A percentile compares a stretch with the other conserved stretches of the same genome.
phyloP scores from a whole-genome alignment of 352 stramenopile genomes.

The Phytophthora cactorum region DNA sequence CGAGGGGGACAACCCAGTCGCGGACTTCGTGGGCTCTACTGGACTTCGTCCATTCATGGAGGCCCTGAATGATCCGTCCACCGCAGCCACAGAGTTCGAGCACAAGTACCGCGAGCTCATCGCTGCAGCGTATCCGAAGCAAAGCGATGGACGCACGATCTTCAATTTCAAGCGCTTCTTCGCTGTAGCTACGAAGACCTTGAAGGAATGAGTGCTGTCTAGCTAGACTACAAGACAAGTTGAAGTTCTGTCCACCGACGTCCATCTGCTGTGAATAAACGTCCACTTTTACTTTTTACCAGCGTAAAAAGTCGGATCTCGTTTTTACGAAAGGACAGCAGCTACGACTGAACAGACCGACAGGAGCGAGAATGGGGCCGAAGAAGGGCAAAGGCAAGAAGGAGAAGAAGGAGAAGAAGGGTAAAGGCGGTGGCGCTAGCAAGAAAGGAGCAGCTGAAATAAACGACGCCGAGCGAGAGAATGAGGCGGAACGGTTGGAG shows the following conservation, averaged over 20 bases:
- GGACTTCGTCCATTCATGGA: constrained; percentile 65
- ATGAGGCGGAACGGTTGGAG: constrained; percentile 72
- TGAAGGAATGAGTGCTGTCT: background rate
- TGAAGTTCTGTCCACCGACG: constrained; percentile 8
- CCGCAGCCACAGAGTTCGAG: constrained; percentile 41
- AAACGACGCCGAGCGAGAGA: constrained; percentile 64
- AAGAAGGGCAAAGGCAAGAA: constrained; percentile 62
- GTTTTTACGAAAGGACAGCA: constrained; percentile 22
- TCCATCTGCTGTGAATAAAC: background rate
- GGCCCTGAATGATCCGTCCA: constrained; percentile 40
- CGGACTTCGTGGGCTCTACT: constrained; percentile 72
- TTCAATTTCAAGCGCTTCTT: constrained; percentile 81
- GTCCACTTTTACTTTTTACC: constrained; percentile 10
- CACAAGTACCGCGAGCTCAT: constrained; percentile 68
- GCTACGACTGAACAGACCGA: background rate
- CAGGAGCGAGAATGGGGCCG: constrained; percentile 46
- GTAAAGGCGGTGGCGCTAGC: constrained; percentile 50
- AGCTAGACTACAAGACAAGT: background rate
- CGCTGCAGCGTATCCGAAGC: constrained; percentile 53
- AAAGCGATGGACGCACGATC: constrained; percentile 56
- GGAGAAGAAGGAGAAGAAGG: constrained; percentile 64
- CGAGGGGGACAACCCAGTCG: constrained; percentile 64
- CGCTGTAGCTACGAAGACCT: constrained; percentile 37
- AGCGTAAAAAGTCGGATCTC: constrained; percentile 13
- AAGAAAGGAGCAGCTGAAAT: constrained; percentile 55